These are phyloP conservation scores for Smallanthus sonchifolius DNA, from an alignment of 129 eudicot genomes.

Conservation along the genomic window DNA sequence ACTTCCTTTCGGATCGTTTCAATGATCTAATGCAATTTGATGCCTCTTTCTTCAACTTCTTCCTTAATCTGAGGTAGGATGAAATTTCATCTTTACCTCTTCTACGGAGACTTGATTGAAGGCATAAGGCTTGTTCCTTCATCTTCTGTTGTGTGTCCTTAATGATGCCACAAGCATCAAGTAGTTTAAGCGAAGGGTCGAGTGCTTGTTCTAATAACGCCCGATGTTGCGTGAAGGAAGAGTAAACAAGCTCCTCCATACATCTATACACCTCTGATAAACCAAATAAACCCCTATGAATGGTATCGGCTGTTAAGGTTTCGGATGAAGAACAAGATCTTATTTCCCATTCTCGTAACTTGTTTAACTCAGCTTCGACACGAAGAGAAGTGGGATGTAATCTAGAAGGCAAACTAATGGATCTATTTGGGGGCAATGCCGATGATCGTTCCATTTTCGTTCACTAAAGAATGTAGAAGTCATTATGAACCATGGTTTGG, in stretches of 20 bases:
- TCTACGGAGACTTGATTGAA: conserved; percentile 46
- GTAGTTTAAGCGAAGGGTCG: conserved; percentile 43
- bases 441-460: conserved; percentile 19
- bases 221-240: conserved; percentile 34
- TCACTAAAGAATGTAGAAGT: neutral
- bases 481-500: conserved; percentile 3
- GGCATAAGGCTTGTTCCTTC: conserved; percentile 33
- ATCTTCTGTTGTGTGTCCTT: conserved; percentile 38
- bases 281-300: conserved; percentile 37
- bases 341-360: conserved; percentile 32
- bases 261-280: conserved; percentile 52
- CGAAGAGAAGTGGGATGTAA: conserved; percentile 38
- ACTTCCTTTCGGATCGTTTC: conserved; percentile 32
- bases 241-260: conserved; percentile 45
- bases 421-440: conserved; percentile 35
- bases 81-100: conserved; percentile 29
- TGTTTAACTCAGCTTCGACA: conserved; percentile 39
- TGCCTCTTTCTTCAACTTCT: conserved; percentile 36
- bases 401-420: conserved; percentile 61
- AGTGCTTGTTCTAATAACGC: conserved; percentile 42
- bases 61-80: conserved; percentile 31
- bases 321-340: conserved; percentile 8
- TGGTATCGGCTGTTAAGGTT: conserved; percentile 27
- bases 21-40: conserved; percentile 30
- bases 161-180: conserved; percentile 46